Evolutionary conservation across 352 stramenopile species (phyloP), one percentile per base, ranked within the genome.

Genomic region (Globisporangium sylvaticum): DNA sequence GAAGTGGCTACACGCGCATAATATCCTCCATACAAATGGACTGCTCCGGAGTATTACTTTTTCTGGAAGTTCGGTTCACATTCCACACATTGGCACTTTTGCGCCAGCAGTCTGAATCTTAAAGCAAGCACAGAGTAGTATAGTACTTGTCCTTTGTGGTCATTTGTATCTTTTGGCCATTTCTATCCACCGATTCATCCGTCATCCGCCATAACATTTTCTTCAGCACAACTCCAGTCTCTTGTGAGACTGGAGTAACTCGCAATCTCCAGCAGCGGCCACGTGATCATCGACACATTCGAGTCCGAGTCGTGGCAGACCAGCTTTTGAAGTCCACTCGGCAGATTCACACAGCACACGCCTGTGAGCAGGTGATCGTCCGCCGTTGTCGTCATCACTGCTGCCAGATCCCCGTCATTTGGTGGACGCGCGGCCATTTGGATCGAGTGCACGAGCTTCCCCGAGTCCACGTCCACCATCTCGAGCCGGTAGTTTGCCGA

Each of bases 251-350:
- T 58, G 4, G 52, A 37, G 25, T 4, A n/a, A 3, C 53, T 42
- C 8, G 31, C 54, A 5, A 61, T 27, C 8, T 78, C 70, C 0
- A 91, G 65, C 44, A 89, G 84, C 0, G 81, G 76, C 81, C 83
- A 91, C 46, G 69, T 39, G 32, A 91, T 59, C 22, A 75, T 15
- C 9, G 58, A 48, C 1, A 91, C 25, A 4, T 63, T 77, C 20
- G 73, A 58, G 50, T 64, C 72, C 25, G 78, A 74, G 56, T 91
- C 81, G 50, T 89, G 71, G 58, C 67, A 84, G 22, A 91, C 22
- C 15, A 89, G 42, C 32, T 53, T 66, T 22, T 56, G 50, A 22
- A n/a, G 24, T 1, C 66, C 57, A 29, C 20, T 22, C 0, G 14
- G 1, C 10, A 52, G 12, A 14, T 58, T 24, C 12, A 72, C 22